Percentiles rank a stretch among this genome's conserved stretches.
phyloP scores from a whole-genome alignment of 2,329 filamentous ascomycete species.

The Cryphonectria radicalis region DNA sequence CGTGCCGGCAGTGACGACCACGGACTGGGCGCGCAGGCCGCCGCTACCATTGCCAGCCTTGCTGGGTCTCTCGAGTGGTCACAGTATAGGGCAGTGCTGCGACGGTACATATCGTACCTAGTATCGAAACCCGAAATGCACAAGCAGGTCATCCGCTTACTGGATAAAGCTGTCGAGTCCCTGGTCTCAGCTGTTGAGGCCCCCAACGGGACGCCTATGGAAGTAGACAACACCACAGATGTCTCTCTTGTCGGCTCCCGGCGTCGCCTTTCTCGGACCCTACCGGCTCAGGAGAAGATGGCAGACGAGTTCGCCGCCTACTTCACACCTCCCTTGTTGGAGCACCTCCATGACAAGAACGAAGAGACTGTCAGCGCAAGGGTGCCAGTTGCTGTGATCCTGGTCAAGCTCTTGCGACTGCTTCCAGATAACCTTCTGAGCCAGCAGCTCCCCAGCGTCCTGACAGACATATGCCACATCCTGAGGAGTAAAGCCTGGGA shows the following conservation, averaged over 20 bases:
- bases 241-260: conserved; percentile 26
- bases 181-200: conserved; percentile 59
- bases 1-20: conserved; percentile 76
- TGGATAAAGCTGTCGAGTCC: conserved; percentile 81
- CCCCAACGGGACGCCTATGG: conserved; percentile 44
- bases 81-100: conserved; percentile 83
- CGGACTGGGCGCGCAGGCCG: conserved; percentile 83
- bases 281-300: conserved; percentile 71
- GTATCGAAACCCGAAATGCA: conserved; percentile 79
- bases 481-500: conserved; percentile 87
- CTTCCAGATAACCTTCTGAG: conserved; percentile 75
- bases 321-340: conserved; percentile 78
- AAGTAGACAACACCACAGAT: conserved; percentile 42
- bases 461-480: conserved; percentile 93
- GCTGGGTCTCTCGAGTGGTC: conserved; percentile 83
- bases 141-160: conserved; percentile 81
- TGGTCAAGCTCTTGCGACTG: conserved; percentile 84
- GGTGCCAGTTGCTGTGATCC: conserved; percentile 85
- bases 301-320: conserved; percentile 72
- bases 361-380: conserved; percentile 92
- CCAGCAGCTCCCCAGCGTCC: conserved; percentile 75
- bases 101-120: conserved; percentile 82
- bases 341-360: conserved; percentile 91
- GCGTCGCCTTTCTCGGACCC: conserved; percentile 61
- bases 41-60: conserved; percentile 76